Base-by-base conservation (phyloP, 164 flowering plant species). In the Aristolochia californica region DNA sequence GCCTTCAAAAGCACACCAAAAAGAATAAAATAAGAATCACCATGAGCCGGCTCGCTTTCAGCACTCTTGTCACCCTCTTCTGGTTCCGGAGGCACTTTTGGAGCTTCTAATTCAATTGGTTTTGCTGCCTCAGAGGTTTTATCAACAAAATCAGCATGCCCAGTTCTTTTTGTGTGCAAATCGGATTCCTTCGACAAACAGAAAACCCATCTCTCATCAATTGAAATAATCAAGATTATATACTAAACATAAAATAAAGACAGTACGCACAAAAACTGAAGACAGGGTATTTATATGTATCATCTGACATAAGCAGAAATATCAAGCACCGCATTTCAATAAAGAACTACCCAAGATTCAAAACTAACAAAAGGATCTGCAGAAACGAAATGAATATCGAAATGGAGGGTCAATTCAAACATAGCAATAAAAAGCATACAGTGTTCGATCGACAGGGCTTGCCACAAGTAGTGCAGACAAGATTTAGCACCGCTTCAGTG, bases 371-470 rank as follows among this genome's bases (percentile, higher is more conserved):
- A n/a, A 3, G 1, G 40, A 34, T 8, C 7, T 3, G 0, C 40
- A 12, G 4, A 38, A 34, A 30, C 21, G 28, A 18, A 34, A 7
- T 20, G 12, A 8, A 20, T n/a, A n/a, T n/a, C 15, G 21, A 22
- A 21, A n/a, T n/a, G n/a, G n/a, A 3, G n/a, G 5, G 28, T 20
- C 16, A 21, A 52, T 52, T 23, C 0, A 52, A 27, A 24, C 11
- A 8, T 16, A 16, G 48, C 5, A 40, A n/a, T 9, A 50, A 14
- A 28, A 4, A 5, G 5, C 13, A 4, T 66, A 88, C 97, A 0
- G 91, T 85, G 71, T 84, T 85, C 56, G 99, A 87, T 72, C 99
- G 79, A 77, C 97, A 87, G 11, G 99, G 97, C 55, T 93, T 93
- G 69, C 83, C 77, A 59, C 99, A 93, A 47, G 80, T 22, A 43